Conservation (phyloP, 352 stramenopile genomes). For the Phytopythium vexans region DNA sequence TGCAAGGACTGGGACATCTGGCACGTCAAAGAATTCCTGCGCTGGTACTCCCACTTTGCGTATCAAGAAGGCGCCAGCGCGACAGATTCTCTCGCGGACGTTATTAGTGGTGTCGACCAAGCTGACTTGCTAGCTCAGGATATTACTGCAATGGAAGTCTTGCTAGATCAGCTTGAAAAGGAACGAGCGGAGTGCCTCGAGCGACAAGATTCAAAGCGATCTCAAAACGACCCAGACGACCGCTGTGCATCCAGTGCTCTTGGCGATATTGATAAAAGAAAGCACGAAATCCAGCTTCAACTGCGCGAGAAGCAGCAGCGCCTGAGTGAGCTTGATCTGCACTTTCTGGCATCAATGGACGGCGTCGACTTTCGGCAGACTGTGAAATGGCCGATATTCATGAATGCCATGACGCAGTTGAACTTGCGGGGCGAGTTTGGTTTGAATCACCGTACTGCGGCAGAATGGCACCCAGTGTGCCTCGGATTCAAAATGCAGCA, state of each 20-base stretch:
- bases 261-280: slow-evolving; percentile 24
- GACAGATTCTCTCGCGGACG: background rate
- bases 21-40: slow-evolving; percentile 45
- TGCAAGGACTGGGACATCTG: slow-evolving; percentile 58
- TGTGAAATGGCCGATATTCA: slow-evolving; percentile 54
- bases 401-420: slow-evolving; percentile 48
- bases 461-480: slow-evolving; percentile 40
- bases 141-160: slow-evolving; percentile 22
- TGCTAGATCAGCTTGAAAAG: slow-evolving; percentile 40
- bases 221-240: slow-evolving; percentile 4
- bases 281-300: slow-evolving; percentile 13
- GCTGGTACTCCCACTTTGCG: slow-evolving; percentile 53
- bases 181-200: slow-evolving; percentile 22
- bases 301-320: slow-evolving; percentile 25
- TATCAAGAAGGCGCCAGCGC: background rate
- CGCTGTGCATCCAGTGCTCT: slow-evolving; percentile 3
- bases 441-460: slow-evolving; percentile 12
- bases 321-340: slow-evolving; percentile 37
- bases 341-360: slow-evolving; percentile 58
- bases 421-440: slow-evolving; percentile 34
- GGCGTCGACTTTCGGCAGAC: slow-evolving; percentile 42
- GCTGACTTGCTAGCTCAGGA: slow-evolving; percentile 34
- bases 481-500: slow-evolving; percentile 52
- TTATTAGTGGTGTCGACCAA: slow-evolving; percentile 6
- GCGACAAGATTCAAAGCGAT: slow-evolving; percentile 2